phyloP scores from a whole-genome alignment of 2,329 filamentous ascomycete genomes.

The Nemania sp. region DNA sequence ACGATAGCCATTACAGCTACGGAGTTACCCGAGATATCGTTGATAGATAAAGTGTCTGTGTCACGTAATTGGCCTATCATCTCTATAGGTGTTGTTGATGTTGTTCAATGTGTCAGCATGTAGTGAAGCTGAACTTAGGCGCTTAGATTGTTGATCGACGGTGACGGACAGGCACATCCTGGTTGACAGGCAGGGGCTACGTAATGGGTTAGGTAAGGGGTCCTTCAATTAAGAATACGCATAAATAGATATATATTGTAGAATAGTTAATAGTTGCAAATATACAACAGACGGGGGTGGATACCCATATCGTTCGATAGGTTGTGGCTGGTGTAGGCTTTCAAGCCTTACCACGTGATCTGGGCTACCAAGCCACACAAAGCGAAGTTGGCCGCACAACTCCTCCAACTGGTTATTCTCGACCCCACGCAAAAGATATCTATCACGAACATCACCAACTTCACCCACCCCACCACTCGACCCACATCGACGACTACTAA shows the following conservation, averaged over 20 bases:
- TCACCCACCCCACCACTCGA: slow-evolving; percentile 38
- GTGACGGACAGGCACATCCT: too few relatives aligned
- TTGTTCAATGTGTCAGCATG: background rate
- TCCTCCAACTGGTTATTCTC: slow-evolving; percentile 31
- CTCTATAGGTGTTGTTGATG: background rate
- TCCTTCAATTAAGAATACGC: too few relatives aligned
- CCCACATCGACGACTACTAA: slow-evolving; percentile 30
- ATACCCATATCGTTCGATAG: too few relatives aligned
- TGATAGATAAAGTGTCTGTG: background rate
- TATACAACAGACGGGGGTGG: too few relatives aligned
- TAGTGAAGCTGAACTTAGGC: background rate
- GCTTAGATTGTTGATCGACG: too few relatives aligned
- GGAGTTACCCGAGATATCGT: background rate
- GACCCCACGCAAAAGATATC: slow-evolving; percentile 37
- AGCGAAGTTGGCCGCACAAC: slow-evolving; percentile 26
- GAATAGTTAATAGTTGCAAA: too few relatives aligned
- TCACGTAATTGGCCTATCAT: background rate
- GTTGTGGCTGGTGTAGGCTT: slow-evolving; percentile 21
- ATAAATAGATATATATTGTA: too few relatives aligned
- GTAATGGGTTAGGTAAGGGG: too few relatives aligned
- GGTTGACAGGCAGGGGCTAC: too few relatives aligned
- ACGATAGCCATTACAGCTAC: background rate
- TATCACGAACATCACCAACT: slow-evolving; percentile 38
- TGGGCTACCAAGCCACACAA: too few relatives aligned
- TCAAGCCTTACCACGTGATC: slow-evolving; percentile 36